phyloP scores from a whole-genome alignment of 768 basidiomycete species.

The Suillus brevipes region DNA sequence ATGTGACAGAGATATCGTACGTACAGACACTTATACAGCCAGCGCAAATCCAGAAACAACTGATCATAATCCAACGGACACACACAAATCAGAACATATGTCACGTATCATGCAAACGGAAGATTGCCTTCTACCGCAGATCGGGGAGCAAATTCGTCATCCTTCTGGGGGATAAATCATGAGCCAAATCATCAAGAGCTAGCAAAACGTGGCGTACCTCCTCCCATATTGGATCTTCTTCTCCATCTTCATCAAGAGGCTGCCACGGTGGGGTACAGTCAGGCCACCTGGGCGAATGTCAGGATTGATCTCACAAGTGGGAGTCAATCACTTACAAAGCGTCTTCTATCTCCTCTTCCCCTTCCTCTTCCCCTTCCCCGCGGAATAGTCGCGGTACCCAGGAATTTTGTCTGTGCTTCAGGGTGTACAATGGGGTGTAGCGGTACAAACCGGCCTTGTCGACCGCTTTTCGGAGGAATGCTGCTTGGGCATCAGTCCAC shows the following conservation, averaged over 20 bases:
- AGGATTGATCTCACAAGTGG: not conserved
- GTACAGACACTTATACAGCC: not conserved
- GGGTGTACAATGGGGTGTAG: constrained; percentile 29
- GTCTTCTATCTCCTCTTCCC: constrained; percentile 9
- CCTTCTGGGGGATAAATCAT: not conserved
- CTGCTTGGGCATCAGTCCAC: constrained; percentile 22
- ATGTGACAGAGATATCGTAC: not conserved
- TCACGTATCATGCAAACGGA: not conserved
- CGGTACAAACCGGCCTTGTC: constrained; percentile 22
- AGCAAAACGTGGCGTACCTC: not conserved
- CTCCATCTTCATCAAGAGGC: constrained; percentile 27
- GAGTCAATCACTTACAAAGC: constrained; percentile 17
- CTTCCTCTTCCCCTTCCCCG: constrained; percentile 4
- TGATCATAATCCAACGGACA: no score
- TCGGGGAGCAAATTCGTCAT: not conserved
- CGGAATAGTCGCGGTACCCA: constrained; percentile 13
- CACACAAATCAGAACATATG: not conserved
- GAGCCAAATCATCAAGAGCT: not conserved
- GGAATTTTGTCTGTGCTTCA: constrained; percentile 18
- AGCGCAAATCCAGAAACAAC: not conserved
- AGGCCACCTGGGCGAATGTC: constrained; percentile 21
- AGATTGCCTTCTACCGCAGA: not conserved
- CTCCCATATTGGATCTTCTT: constrained; percentile 15
- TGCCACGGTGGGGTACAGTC: constrained; percentile 23
- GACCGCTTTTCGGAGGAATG: constrained; percentile 24